Base-by-base conservation (phyloP, 2,329 filamentous ascomycete genomes). In the Didymella segeticola region DNA sequence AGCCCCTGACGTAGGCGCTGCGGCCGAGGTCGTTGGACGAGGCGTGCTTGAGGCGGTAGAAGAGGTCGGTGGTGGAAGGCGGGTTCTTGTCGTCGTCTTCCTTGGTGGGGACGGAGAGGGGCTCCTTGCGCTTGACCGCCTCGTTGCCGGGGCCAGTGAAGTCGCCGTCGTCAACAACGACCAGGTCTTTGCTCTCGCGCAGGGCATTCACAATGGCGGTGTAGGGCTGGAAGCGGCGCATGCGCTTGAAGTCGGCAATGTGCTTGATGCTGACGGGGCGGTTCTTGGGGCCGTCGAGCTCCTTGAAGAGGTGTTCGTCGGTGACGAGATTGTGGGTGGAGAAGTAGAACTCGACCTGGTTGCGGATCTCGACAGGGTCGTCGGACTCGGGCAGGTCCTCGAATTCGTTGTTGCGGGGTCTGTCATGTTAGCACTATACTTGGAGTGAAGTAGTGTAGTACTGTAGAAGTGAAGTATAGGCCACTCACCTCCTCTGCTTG, bases 271-370 rank as follows among this genome's bases (percentile, higher is more conserved):
- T 80, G 30, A 99, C 87, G 36, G 93, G 84, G 75, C 89, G 89
- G 81, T 97, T 96, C 68, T 89, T 83, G 61, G 84, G 81, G 52
- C 93, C 93, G 31, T 87, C 89, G 49, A 91, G 89, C 68, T 87
- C 82, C 60, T 86, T 82, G 80, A 92, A 90, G 64, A 99, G 83
- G 79, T 91, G 96, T 74, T 91, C 89, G 78, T 99, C 96, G 68
- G 86, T 87, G 45, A 89, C 88, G 30, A 99, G 85, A 78, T 97
- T 97, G 69, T 88, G 90, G 75, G 96, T 90, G 68, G 90, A 90
- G 78, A 97, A 96, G 83, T 97, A 97, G 77, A 96, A 97, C 74
- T 97, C 92, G 66, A 96, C 90, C 89, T 96, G 93, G 71, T 88
- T 88, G 73, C 91, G 89, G 68, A 97, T 96, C 76, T 89, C 85